phyloP scores from a whole-genome alignment of 2,329 filamentous ascomycete species.

The Aspergillus nomiae region DNA sequence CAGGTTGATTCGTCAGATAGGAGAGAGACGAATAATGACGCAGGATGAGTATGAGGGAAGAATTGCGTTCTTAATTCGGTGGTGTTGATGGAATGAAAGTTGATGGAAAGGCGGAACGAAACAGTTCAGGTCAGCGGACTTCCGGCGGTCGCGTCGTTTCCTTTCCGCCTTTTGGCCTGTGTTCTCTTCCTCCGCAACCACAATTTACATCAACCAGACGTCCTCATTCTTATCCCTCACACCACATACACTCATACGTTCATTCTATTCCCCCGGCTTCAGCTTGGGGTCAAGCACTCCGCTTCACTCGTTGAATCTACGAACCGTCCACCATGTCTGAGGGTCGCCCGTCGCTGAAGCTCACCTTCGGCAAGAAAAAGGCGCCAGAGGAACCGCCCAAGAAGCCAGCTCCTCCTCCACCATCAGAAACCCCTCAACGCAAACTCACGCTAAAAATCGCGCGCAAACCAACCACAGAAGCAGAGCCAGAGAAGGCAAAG shows the following conservation, averaged over 20 bases:
- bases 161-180: conserved; percentile 6
- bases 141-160: not conserved
- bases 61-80: not conserved
- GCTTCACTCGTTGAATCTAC: not conserved
- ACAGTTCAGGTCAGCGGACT: not conserved
- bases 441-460: conserved; percentile 48
- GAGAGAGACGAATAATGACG: not conserved
- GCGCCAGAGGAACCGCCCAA: conserved; percentile 27
- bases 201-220: not conserved
- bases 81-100: conserved; percentile 1
- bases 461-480: conserved; percentile 27
- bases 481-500: conserved; percentile 28
- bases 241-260: not conserved
- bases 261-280: not conserved
- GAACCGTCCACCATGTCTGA: conserved; percentile 35
- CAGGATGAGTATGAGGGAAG: not conserved
- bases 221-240: not conserved
- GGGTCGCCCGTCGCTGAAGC: conserved; percentile 40
- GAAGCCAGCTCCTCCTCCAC: conserved; percentile 21
- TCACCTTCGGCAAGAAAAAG: conserved; percentile 44
- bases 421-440: conserved; percentile 31
- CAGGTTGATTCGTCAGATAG: not conserved
- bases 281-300: conserved; percentile 1
- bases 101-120: conserved; percentile 1
- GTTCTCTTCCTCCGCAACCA: not conserved